Base-by-base conservation (phyloP, 73 alveolate species). In the Tetrahymena thermophila region DNA sequence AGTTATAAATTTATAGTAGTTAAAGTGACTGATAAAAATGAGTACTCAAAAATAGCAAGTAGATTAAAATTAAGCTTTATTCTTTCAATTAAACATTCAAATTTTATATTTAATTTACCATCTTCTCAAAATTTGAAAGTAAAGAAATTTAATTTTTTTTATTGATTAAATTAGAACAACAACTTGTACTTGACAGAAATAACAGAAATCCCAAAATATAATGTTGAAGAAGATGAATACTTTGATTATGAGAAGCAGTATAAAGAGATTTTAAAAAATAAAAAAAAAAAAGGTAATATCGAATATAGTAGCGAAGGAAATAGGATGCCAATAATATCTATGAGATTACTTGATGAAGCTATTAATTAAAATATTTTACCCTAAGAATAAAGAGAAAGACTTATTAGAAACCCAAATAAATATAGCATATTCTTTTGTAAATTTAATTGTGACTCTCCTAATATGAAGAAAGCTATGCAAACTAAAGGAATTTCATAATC, bases 381-480 rank as follows among this genome's bases (percentile, higher is more conserved):
- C 34, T 85, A 21, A 21, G 97, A 95, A 28, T 58, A 89, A 13
- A 85, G 94, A 44, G 97, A 95, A 35, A 95, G 93, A 93, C 71
- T 95, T 0, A 42, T 95, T 10, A 95, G 97, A 95, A 94, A 95
- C 55, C 97, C 97, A 0, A 95, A 95, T 56, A 95, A 95, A 85
- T 43, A 85, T 43, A 85, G 95, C 31, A 89, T 95, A 28, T 95
- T 95, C 95, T 95, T 95, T 34, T 35, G 93, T 23, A 44, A 95
- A 85, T 42, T 95, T 5, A 93, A 95, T 95, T 93, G 95, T 35
- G 50, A 95, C 37, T 85, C 95, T 43, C 97, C 97, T 25, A 85
- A 94, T 16, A 95, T 94, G 44, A 95, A 89, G 38, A 94, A 85
- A 37, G 95, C 97, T 0, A 35, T 95, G 40, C n/a, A 85, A 42